phyloP scores from a whole-genome alignment of 75 land plant species.

The Ceratopteris richardii region DNA sequence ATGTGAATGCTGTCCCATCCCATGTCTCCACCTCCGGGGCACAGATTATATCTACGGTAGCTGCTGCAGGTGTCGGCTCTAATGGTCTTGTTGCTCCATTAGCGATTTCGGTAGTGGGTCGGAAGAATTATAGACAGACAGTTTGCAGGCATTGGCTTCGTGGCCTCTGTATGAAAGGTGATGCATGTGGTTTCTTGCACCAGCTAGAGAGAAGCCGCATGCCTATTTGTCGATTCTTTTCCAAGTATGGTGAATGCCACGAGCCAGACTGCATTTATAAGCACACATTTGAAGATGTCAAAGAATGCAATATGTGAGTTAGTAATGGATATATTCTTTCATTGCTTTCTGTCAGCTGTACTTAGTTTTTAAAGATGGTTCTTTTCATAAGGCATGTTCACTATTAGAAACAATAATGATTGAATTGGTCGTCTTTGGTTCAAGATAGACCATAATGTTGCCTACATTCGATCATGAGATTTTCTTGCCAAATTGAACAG shows the following conservation, averaged over 20 bases:
- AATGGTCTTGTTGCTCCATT: conserved; percentile 1
- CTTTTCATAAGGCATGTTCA: no score
- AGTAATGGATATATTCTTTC: no score
- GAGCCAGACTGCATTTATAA: conserved; percentile 99
- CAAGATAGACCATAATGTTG: no score
- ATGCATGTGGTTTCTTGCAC: conserved; percentile 95
- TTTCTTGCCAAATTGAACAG: no score
- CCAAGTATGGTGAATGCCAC: conserved; percentile 83
- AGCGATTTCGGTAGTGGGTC: conserved; percentile 9
- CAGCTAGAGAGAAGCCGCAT: conserved; percentile 93
- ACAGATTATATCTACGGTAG: background rate
- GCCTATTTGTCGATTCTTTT: conserved; percentile 94
- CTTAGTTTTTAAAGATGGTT: no score
- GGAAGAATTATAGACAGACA: conserved; percentile 89
- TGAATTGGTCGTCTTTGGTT: no score
- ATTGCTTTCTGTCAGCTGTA: no score
- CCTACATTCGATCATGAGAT: no score
- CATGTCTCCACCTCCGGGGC: background rate
- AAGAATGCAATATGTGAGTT: conserved; percentile 96
- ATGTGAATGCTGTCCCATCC: conserved; percentile 9
- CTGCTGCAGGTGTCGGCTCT: conserved; percentile 5
- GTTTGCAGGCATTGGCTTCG: conserved; percentile 99
- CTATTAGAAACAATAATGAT: no score
- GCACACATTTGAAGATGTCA: conserved; percentile 94
- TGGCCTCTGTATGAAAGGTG: conserved; percentile 95